Percentiles rank a stretch among this genome's conserved stretches.
Conservation (phyloP, 495 filamentous ascomycete genomes). For the Neurospora sp. region DNA sequence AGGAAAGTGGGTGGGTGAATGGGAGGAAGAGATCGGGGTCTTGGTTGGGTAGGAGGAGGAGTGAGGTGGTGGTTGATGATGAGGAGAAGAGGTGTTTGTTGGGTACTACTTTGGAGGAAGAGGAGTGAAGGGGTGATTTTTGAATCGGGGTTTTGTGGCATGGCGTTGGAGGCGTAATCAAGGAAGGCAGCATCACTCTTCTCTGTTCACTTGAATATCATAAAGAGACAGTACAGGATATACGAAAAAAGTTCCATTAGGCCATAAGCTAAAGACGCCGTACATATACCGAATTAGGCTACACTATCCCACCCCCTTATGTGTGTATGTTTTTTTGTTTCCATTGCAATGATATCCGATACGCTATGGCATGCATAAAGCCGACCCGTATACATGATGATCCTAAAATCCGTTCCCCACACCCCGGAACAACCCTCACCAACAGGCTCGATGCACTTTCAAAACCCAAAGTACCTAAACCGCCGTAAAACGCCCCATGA, state of each 20-base stretch:
- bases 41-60: not conserved
- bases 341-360: not conserved
- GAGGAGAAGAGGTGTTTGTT: slow-evolving; percentile 19
- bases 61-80: slow-evolving; percentile 6
- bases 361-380: not conserved
- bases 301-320: not conserved
- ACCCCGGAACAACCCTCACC: not conserved
- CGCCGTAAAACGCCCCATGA: not conserved
- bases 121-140: not conserved
- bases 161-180: not conserved
- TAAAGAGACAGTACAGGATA: not conserved
- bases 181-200: too few species aligned
- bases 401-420: not conserved
- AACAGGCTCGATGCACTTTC: not conserved
- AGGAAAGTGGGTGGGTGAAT: not conserved
- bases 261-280: not conserved
- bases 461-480: not conserved
- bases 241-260: not conserved
- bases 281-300: not conserved
- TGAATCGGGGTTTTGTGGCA: not conserved
- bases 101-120: not conserved
- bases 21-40: not conserved
- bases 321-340: not conserved
- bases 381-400: not conserved
- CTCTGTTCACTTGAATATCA: not conserved